Conservation (phyloP, 768 basidiomycete species). For the Xerocomus potaroensis region DNA sequence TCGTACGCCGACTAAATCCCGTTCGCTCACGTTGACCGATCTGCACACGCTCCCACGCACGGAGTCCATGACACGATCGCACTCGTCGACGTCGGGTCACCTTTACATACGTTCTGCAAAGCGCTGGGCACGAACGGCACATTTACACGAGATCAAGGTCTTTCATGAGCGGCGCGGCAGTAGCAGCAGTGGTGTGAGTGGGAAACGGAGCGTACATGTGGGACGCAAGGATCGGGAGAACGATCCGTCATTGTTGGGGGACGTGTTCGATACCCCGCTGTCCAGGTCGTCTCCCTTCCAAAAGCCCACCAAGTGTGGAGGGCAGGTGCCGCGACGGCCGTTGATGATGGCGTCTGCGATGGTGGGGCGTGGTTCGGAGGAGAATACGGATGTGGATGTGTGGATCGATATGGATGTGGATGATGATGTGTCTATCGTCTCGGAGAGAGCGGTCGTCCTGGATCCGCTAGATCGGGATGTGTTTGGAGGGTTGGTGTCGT, state of each 20-base stretch:
- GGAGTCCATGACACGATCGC: slow-evolving; percentile 17
- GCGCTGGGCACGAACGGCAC: slow-evolving; percentile 61
- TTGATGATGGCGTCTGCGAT: slow-evolving; percentile 3
- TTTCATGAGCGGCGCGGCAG: slow-evolving; percentile 11
- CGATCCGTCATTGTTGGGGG: slow-evolving; percentile 2
- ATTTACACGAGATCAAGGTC: slow-evolving; percentile 58
- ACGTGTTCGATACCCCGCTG: slow-evolving; percentile 13
- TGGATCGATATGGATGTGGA: slow-evolving; percentile 42
- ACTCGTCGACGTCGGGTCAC: slow-evolving; percentile 20
- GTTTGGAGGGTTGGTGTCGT: slow-evolving; percentile 6
- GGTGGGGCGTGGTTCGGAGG: slow-evolving; percentile 6
- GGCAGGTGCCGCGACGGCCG: not conserved
- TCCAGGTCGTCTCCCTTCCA: not conserved
- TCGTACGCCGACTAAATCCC: slow-evolving; percentile 23
- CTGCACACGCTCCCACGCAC: slow-evolving; percentile 24
- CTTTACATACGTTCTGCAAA: slow-evolving; percentile 36
- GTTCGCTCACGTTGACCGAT: slow-evolving; percentile 8
- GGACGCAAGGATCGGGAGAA: slow-evolving; percentile 11
- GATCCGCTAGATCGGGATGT: slow-evolving; percentile 7
- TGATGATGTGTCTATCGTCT: slow-evolving; percentile 17
- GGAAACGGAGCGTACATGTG: slow-evolving; percentile 1
- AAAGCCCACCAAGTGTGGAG: not conserved
- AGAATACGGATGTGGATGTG: slow-evolving; percentile 20
- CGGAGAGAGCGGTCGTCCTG: slow-evolving; percentile 12
- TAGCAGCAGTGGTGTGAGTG: slow-evolving; percentile 2